Conservation (phyloP, 768 basidiomycete species). For the Calocera cornea region DNA sequence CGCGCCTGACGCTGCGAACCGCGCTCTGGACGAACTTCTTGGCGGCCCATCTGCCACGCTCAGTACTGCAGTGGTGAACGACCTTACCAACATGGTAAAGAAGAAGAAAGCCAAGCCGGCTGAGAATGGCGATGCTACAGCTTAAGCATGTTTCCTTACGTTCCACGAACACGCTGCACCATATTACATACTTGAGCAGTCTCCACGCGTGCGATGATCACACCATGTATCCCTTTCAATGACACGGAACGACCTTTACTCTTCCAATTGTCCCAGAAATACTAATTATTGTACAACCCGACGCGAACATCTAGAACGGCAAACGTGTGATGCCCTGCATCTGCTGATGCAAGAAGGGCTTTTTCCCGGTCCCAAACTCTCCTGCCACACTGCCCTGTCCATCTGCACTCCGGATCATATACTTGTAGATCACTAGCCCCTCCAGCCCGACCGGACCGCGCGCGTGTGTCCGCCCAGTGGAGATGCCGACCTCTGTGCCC, state of each 20-base stretch:
- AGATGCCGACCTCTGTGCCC: conserved; percentile 95
- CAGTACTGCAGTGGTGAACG: conserved; percentile 45
- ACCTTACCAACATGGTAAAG: conserved; percentile 70
- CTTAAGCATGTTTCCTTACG: background rate
- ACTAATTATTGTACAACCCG: background rate
- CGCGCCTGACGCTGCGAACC: conserved; percentile 58
- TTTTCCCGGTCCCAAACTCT: conserved; percentile 71
- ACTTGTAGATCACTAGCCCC: conserved; percentile 91
- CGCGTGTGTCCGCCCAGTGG: conserved; percentile 91
- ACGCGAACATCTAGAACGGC: background rate
- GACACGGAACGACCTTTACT: background rate
- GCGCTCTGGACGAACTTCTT: conserved; percentile 57
- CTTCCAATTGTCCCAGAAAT: background rate
- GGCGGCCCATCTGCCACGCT: conserved; percentile 30
- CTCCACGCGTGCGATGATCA: background rate
- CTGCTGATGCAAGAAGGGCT: conserved; percentile 32
- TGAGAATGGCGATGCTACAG: conserved; percentile 6
- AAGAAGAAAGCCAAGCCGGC: conserved; percentile 60
- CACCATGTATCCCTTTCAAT: background rate
- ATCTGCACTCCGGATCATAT: conserved; percentile 68
- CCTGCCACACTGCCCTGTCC: conserved; percentile 68
- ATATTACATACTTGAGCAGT: background rate
- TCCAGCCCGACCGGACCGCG: conserved; percentile 92
- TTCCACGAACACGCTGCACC: background rate
- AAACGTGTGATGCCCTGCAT: background rate